Conservation (phyloP, 345 rosid species). For the Citrus sp. region DNA sequence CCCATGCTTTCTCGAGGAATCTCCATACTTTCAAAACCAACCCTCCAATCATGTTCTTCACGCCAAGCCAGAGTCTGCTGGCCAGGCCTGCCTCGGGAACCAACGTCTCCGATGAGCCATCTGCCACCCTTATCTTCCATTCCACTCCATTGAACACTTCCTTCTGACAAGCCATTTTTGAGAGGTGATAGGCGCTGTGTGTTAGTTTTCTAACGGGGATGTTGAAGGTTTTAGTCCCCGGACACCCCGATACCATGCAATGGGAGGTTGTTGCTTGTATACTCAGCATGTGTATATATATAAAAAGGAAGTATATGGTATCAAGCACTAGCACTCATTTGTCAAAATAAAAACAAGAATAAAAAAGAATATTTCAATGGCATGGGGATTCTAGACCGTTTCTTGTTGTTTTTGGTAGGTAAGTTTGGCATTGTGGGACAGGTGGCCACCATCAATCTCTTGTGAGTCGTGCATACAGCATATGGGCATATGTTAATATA, state of each 20-base stretch:
- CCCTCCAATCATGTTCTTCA: conserved; percentile 17
- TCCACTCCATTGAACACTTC: conserved; percentile 24
- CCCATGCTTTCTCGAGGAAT: conserved; percentile 34
- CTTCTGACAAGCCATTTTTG: conserved; percentile 21
- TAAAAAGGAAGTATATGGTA: not conserved
- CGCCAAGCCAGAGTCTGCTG: conserved; percentile 22
- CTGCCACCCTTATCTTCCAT: conserved; percentile 43
- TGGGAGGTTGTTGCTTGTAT: not conserved
- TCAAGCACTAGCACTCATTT: not conserved
- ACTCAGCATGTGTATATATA: not conserved
- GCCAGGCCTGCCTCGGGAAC: conserved; percentile 24
- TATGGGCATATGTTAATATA: not conserved
- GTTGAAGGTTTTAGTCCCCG: not conserved
- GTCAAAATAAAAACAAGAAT: not conserved
- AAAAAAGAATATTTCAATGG: not conserved
- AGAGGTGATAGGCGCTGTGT: not conserved
- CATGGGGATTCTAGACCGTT: conserved; percentile 9
- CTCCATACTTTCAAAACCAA: conserved; percentile 19
- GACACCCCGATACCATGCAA: conserved; percentile 16
- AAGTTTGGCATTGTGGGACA: conserved; percentile 7
- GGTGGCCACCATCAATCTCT: not conserved
- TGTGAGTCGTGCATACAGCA: not conserved
- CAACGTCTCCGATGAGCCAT: conserved; percentile 37
- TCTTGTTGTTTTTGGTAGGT: conserved; percentile 24
- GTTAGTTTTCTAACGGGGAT: not conserved